phyloP scores from a whole-genome alignment of 23 red algal species.

The Cyanidiococcus yangmingshanensis region DNA sequence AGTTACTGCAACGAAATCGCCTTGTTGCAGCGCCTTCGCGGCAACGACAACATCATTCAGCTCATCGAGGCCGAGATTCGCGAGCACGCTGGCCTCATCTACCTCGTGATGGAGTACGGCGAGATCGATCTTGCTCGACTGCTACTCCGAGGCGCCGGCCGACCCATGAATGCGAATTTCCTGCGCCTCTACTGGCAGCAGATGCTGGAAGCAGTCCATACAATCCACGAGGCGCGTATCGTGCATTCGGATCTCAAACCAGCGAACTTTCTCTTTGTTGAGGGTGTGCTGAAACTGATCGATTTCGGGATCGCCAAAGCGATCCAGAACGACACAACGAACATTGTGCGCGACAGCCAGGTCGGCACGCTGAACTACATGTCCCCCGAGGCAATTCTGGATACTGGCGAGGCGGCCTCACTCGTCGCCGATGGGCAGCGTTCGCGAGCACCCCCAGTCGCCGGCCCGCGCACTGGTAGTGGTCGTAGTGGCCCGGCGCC shows the following conservation, averaged over 20 bases:
- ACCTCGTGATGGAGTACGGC: slow-evolving; percentile 88
- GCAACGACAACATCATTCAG: slow-evolving; percentile 61
- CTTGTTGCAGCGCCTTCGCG: slow-evolving; percentile 49
- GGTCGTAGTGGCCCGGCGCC: too few species aligned
- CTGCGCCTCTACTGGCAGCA: slow-evolving; percentile 77
- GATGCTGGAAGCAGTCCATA: slow-evolving; percentile 91
- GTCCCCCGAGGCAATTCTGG: slow-evolving; percentile 77
- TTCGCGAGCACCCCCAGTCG: not conserved
- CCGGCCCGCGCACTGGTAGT: not conserved
- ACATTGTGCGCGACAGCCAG: slow-evolving; percentile 75
- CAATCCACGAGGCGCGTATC: slow-evolving; percentile 80
- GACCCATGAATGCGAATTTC: slow-evolving; percentile 48
- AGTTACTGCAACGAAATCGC: slow-evolving; percentile 85
- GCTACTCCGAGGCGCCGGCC: slow-evolving; percentile 23
- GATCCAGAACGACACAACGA: slow-evolving; percentile 80
- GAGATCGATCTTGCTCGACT: slow-evolving; percentile 77
- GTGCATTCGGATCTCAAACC: slow-evolving; percentile 96
- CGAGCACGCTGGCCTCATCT: slow-evolving; percentile 40
- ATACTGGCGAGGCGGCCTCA: not conserved
- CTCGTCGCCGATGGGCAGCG: not conserved
- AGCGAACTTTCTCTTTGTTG: slow-evolving; percentile 92
- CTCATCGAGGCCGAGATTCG: slow-evolving; percentile 73
- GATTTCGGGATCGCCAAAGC: slow-evolving; percentile 99
- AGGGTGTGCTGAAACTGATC: slow-evolving; percentile 85
- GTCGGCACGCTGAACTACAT: slow-evolving; percentile 98